These are phyloP conservation scores for Cytospora mali DNA, from an alignment of 2,329 filamentous ascomycete species.

Conservation along the genomic window DNA sequence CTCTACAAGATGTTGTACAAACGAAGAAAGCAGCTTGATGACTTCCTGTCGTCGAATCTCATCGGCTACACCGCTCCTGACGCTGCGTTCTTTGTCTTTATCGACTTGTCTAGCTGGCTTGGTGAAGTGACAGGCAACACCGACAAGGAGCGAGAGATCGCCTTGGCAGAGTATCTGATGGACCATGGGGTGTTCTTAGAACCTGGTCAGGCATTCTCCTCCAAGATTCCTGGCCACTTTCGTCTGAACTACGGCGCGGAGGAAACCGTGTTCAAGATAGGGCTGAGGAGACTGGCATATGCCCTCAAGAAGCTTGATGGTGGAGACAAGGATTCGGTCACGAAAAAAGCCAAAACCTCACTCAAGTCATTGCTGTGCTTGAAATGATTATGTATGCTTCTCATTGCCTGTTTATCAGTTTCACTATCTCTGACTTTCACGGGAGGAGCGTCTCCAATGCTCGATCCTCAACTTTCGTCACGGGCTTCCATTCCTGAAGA, in stretches of 20 bases:
- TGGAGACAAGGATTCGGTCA: constrained; percentile 10
- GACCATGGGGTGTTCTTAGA: constrained; percentile 21
- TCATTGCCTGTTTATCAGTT: no score
- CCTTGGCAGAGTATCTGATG: constrained; percentile 20
- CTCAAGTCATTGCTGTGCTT: constrained; percentile 7
- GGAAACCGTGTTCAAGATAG: constrained; percentile 7
- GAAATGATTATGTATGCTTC: background rate
- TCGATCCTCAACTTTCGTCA: no score
- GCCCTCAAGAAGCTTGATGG: constrained; percentile 18
- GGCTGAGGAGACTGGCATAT: constrained; percentile 11
- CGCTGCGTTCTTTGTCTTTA: constrained; percentile 18
- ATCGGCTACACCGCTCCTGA: constrained; percentile 15
- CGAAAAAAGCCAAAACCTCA: constrained; percentile 1
- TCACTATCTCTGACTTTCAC: no score
- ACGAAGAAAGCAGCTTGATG: constrained; percentile 13
- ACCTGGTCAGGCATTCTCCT: constrained; percentile 20
- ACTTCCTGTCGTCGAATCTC: background rate
- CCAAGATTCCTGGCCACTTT: constrained; percentile 9
- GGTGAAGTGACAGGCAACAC: constrained; percentile 14
- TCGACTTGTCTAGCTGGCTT: constrained; percentile 22
- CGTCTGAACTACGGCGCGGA: constrained; percentile 23
- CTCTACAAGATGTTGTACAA: constrained; percentile 19
- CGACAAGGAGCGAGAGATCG: constrained; percentile 13
- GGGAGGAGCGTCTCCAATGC: no score
- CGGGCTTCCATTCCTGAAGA: no score